A percentile compares a stretch with the other conserved stretches of the same genome.
Conservation (phyloP, 2,329 filamentous ascomycete genomes). For the Botrytis deweyae region DNA sequence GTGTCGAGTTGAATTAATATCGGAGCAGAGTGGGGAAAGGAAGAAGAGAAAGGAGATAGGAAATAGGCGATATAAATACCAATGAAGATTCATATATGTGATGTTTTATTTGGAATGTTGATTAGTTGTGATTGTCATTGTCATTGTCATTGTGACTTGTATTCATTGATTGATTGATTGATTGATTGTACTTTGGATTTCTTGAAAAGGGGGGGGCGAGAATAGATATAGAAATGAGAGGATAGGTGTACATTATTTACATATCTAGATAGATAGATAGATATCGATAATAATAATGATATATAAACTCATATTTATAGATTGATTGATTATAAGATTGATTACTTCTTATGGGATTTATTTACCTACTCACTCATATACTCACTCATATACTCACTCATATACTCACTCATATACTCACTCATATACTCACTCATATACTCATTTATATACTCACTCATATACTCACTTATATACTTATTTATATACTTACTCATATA, state of each 20-base stretch:
- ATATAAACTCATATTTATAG: neutral
- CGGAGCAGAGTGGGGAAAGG: neutral
- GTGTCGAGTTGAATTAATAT: constrained; percentile 7
- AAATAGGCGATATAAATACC: neutral
- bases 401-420: no score
- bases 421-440: no score
- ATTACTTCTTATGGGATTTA: neutral
- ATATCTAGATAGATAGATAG: no score
- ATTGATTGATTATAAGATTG: neutral
- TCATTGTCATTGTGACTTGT: neutral
- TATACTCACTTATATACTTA: no score
- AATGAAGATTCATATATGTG: neutral
- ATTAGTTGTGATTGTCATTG: neutral
- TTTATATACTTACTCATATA: no score
- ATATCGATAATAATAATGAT: neutral
- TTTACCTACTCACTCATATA: neutral
- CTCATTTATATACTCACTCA: no score
- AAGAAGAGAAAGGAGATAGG: neutral
- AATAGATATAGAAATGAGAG: neutral
- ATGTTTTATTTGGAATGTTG: neutral
- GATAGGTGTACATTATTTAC: neutral
- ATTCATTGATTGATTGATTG: neutral
- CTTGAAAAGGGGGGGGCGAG: neutral
- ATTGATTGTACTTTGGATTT: neutral
- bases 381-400: fast-evolving